A percentile compares a stretch with the other conserved stretches of the same genome.
Conservation (phyloP, 75 land plant species). For the Cryptomeria japonica region DNA sequence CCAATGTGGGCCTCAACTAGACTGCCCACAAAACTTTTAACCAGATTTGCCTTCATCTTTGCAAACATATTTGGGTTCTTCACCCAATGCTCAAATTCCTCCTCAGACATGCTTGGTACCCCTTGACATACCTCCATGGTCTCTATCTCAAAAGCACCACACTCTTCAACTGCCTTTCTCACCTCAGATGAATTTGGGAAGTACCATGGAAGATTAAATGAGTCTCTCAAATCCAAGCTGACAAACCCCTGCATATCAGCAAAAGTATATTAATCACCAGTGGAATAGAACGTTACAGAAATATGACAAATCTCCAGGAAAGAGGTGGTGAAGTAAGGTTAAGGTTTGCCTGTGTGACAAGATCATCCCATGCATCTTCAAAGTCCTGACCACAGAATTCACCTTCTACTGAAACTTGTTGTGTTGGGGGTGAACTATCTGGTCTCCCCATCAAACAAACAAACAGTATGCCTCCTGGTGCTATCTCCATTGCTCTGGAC, state of each 20-base stretch:
- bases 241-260: constrained; percentile 13
- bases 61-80: constrained; percentile 1
- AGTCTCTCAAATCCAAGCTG: constrained; percentile 13
- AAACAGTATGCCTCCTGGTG: constrained; percentile 6
- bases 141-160: constrained; percentile 14
- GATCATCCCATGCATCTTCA: constrained; percentile 28
- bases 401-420: constrained; percentile 6
- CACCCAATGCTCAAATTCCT: background rate
- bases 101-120: background rate
- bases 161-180: constrained; percentile 8
- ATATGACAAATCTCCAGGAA: background rate
- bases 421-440: background rate
- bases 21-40: constrained; percentile 3
- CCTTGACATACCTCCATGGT: constrained; percentile 3
- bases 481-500: constrained; percentile 15
- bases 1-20: constrained; percentile 14
- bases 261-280: background rate
- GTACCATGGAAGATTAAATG: constrained; percentile 17
- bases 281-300: background rate
- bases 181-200: constrained; percentile 14
- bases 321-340: background rate
- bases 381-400: constrained; percentile 1
- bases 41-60: background rate
- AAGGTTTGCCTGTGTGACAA: constrained; percentile 22
- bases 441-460: constrained; percentile 9